These are phyloP conservation scores for Blumeria graminis DNA, from an alignment of 2,329 filamentous ascomycete genomes.

Conservation along the genomic window DNA sequence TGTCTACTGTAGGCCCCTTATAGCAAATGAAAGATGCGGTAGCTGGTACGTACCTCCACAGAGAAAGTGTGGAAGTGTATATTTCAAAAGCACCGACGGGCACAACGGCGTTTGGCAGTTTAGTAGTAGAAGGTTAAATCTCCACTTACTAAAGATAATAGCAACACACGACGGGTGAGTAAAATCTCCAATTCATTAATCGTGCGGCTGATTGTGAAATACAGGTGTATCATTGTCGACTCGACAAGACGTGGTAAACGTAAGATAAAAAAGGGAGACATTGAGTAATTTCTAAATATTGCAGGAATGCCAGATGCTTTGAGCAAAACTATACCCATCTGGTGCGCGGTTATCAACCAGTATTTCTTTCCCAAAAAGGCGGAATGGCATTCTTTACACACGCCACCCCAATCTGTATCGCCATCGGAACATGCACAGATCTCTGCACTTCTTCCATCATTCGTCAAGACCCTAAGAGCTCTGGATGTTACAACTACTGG, in stretches of 20 bases:
- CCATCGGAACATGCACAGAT: constrained; percentile 64
- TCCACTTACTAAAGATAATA: constrained; percentile 52
- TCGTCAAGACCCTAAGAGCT: constrained; percentile 23
- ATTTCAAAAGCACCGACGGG: constrained; percentile 96
- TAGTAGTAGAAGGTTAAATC: constrained; percentile 59
- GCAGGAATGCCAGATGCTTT: constrained; percentile 77
- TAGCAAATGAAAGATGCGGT: constrained; percentile 87
- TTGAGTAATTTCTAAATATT: constrained; percentile 5
- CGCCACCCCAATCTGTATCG: constrained; percentile 48
- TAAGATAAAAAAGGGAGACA: constrained; percentile 13
- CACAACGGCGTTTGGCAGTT: constrained; percentile 83
- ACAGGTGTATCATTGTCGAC: constrained; percentile 62
- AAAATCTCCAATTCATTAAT: too few relatives aligned
- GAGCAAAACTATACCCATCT: constrained; percentile 81
- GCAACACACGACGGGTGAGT: constrained; percentile 40
- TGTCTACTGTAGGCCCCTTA: constrained; percentile 36
- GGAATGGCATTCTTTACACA: constrained; percentile 30
- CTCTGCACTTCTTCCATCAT: constrained; percentile 26
- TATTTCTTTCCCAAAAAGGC: constrained; percentile 40
- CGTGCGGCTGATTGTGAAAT: background rate
- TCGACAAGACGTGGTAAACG: constrained; percentile 79
- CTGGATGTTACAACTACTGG: constrained; percentile 34
- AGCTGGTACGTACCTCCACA: constrained; percentile 69
- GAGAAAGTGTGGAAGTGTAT: constrained; percentile 47
- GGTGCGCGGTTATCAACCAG: constrained; percentile 70